phyloP scores from a whole-genome alignment of 2,329 filamentous ascomycete genomes.

The Fusarium keratoplasticum region DNA sequence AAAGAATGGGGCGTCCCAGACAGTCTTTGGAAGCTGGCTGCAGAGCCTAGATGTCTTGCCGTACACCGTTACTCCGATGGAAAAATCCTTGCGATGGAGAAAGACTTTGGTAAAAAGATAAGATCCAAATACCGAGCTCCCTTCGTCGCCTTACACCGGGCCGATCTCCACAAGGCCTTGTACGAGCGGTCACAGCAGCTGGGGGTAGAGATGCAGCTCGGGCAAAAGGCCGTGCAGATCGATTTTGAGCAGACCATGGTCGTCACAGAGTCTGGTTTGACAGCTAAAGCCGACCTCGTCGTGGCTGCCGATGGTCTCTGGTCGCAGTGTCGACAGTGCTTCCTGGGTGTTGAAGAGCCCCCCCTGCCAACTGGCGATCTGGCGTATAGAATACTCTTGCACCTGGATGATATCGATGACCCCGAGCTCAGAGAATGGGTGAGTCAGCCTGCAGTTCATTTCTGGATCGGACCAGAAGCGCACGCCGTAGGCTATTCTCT shows the following conservation, averaged over 20 bases:
- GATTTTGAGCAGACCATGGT: conserved; percentile 60
- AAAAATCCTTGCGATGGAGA: conserved; percentile 60
- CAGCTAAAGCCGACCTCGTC: conserved; percentile 50
- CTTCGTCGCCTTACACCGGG: conserved; percentile 71
- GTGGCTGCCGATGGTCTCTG: conserved; percentile 74
- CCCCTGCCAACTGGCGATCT: conserved; percentile 72
- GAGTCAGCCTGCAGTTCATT: conserved; percentile 62
- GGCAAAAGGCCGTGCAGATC: conserved; percentile 58
- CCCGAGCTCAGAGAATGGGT: conserved; percentile 64
- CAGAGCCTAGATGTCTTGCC: conserved; percentile 59
- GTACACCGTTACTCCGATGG: conserved; percentile 65
- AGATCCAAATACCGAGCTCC: conserved; percentile 66
- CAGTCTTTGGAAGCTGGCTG: conserved; percentile 51
- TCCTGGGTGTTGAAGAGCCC: conserved; percentile 58
- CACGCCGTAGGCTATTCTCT: background rate
- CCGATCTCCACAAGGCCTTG: conserved; percentile 68
- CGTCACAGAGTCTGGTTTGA: conserved; percentile 51
- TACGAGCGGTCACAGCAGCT: conserved; percentile 63
- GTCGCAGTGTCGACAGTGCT: conserved; percentile 65
- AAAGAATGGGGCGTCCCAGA: conserved; percentile 62
- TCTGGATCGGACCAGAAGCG: conserved; percentile 71
- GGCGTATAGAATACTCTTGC: conserved; percentile 72
- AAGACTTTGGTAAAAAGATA: conserved; percentile 64
- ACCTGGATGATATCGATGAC: conserved; percentile 63
- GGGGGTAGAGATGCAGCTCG: conserved; percentile 63